Conservation (phyloP, 1,284 basidiomycete genomes). For the Ganoderma leucocontextum region DNA sequence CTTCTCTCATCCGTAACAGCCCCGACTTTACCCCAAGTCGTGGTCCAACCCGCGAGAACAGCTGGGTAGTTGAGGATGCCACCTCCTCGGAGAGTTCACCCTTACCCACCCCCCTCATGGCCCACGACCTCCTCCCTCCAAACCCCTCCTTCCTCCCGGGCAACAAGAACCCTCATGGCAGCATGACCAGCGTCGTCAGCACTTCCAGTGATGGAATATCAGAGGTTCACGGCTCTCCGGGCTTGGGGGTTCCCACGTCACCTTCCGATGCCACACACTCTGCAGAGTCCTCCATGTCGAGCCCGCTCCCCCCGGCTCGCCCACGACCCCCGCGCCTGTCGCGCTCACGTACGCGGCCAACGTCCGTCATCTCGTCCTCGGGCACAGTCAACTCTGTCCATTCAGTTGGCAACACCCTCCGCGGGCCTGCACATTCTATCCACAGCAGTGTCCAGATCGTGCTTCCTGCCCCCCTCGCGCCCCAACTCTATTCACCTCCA, state of each 20-base stretch:
- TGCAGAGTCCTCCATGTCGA: constrained; percentile 33
- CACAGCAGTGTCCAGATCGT: constrained; percentile 67
- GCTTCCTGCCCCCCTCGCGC: constrained; percentile 64
- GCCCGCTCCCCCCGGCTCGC: constrained; percentile 22
- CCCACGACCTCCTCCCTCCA: constrained; percentile 36
- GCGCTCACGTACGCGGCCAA: constrained; percentile 33
- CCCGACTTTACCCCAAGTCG: constrained; percentile 25
- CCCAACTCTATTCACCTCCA: constrained; percentile 40
- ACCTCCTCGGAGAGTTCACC: constrained; percentile 38
- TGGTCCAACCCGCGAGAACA: constrained; percentile 34
- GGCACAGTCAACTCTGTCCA: constrained; percentile 42
- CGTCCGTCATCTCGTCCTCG: constrained; percentile 51
- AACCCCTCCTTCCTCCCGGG: constrained; percentile 39
- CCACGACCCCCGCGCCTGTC: constrained; percentile 32
- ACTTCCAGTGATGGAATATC: constrained; percentile 28
- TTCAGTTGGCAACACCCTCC: constrained; percentile 42
- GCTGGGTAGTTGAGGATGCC: constrained; percentile 38
- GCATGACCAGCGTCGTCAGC: constrained; percentile 31
- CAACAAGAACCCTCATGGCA: constrained; percentile 30
- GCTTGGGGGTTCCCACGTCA: constrained; percentile 15
- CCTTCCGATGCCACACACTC: constrained; percentile 31
- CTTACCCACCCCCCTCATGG: constrained; percentile 34
- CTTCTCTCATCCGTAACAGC: constrained; percentile 39
- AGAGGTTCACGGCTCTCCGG: constrained; percentile 8
- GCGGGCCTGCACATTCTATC: constrained; percentile 60